phyloP scores from a whole-genome alignment of 2,329 filamentous ascomycete species.

The Venturia asperata region DNA sequence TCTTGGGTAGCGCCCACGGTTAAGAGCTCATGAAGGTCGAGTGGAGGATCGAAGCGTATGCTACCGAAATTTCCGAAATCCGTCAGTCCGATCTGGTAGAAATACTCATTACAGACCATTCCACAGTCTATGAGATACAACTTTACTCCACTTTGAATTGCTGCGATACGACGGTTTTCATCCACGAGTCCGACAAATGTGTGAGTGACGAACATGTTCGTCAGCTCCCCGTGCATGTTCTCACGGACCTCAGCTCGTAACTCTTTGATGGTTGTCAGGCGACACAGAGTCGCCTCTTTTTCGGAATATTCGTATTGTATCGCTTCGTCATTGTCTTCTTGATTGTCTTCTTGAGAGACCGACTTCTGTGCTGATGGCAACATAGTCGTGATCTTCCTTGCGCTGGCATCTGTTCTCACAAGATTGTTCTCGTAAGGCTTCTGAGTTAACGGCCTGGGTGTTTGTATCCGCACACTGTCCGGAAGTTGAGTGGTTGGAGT shows the following conservation, averaged over 20 bases:
- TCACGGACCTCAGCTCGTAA: slow-evolving; percentile 75
- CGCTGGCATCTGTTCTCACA: slow-evolving; percentile 78
- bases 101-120: slow-evolving; percentile 74
- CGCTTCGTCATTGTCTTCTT: slow-evolving; percentile 39
- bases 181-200: slow-evolving; percentile 94
- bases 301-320: slow-evolving; percentile 66
- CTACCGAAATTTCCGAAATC: slow-evolving; percentile 92
- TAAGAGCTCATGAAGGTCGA: slow-evolving; percentile 65
- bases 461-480: background rate
- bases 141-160: slow-evolving; percentile 87
- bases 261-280: slow-evolving; percentile 76
- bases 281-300: slow-evolving; percentile 61
- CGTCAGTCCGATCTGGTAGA: slow-evolving; percentile 90
- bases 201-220: slow-evolving; percentile 77
- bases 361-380: slow-evolving; percentile 50
- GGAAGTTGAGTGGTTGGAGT: slow-evolving; percentile 22
- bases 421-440: slow-evolving; percentile 78
- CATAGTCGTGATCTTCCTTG: slow-evolving; percentile 96
- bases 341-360: slow-evolving; percentile 25
- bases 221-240: slow-evolving; percentile 75
- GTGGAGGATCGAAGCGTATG: slow-evolving; percentile 70
- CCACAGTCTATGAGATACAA: slow-evolving; percentile 92
- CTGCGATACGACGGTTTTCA: slow-evolving; percentile 75
- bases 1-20: slow-evolving; percentile 66
- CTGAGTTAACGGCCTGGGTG: slow-evolving; percentile 30